Base-by-base conservation (phyloP, 331 rosid species). In the Pyracantha coccinea region DNA sequence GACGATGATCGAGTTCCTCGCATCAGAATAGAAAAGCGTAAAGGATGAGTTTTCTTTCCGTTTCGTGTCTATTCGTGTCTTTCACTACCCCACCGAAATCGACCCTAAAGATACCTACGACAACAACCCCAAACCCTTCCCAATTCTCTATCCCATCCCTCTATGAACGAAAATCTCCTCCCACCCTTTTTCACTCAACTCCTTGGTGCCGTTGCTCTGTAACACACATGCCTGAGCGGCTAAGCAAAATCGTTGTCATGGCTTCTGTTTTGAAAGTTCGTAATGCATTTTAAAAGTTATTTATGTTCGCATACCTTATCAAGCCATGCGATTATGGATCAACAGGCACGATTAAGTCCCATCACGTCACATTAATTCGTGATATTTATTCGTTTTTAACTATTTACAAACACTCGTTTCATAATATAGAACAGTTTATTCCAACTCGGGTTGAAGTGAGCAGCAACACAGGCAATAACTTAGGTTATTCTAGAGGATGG, bases 401-500 rank as follows among this genome's bases (percentile, higher is more conserved):
- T 27, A 41, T 41, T 25, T 61, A 73, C 77, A 73, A 4, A 60
- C 44, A 24, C 68, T 12, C 25, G 4, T 27, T 25, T n/a, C 67
- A 72, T 63, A 73, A 16, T 2, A 16, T 16, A 50, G 6, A 19
- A n/a, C 45, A 38, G 28, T 27, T 44, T 19, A 41, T 41, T 60
- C 60, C 2, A 11, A 44, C 28, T 7, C 5, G 3, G 11, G 59
- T 1, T 7, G 13, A 2, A 41, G n/a, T 3, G 8, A 19, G 45
- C 23, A 72, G 53, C 24, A 47, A 1, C 4, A 50, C 55, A 70
- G 24, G 28, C 25, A 5, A 31, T 62, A 44, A 57, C 52, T 83
- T 66, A 84, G 5, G 75, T 74, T 61, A 71, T 62, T 45, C 81
- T 70, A 50, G 83, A 73, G 59, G 80, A 70, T 55, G 83, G 80